These are phyloP conservation scores for Huiozyma naganishii DNA, from an alignment of 805 yeast genomes.

Conservation along the genomic window DNA sequence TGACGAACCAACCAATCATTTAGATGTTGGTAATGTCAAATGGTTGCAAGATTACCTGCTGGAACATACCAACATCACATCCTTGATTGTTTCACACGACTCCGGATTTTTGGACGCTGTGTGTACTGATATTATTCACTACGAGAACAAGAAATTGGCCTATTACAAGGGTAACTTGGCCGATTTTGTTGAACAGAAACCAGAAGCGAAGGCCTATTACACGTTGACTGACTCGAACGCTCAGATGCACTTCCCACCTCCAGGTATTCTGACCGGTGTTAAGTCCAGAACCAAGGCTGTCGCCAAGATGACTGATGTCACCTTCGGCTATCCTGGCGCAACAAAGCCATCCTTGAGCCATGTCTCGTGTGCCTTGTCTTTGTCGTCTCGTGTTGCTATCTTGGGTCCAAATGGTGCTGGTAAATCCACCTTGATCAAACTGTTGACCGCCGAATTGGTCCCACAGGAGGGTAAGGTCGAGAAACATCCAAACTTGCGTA, in stretches of 20 bases:
- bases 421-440: slow-evolving; percentile 87
- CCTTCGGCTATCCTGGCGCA: slow-evolving; percentile 85
- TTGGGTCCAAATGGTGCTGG: slow-evolving; percentile 99
- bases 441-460: slow-evolving; percentile 82
- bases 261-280: slow-evolving; percentile 95
- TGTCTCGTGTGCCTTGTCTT: slow-evolving; percentile 82
- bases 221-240: slow-evolving; percentile 87
- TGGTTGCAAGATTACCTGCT: slow-evolving; percentile 88
- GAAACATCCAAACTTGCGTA: slow-evolving; percentile 95
- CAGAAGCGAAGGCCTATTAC: slow-evolving; percentile 94
- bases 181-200: slow-evolving; percentile 81
- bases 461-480: slow-evolving; percentile 86
- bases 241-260: slow-evolving; percentile 97
- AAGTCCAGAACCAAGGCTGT: slow-evolving; percentile 91
- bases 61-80: slow-evolving; percentile 77
- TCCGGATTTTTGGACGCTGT: slow-evolving; percentile 92
- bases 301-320: slow-evolving; percentile 74
- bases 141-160: slow-evolving; percentile 87
- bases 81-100: slow-evolving; percentile 94
- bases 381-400: slow-evolving; percentile 94
- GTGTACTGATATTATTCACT: slow-evolving; percentile 93
- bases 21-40: slow-evolving; percentile 86
- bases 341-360: slow-evolving; percentile 66
- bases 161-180: slow-evolving; percentile 95
- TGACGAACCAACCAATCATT: slow-evolving; percentile 98